Percentiles rank a stretch among this genome's conserved stretches.
phyloP scores from a whole-genome alignment of 495 filamentous ascomycete species.

The Apiosordaria backusii region DNA sequence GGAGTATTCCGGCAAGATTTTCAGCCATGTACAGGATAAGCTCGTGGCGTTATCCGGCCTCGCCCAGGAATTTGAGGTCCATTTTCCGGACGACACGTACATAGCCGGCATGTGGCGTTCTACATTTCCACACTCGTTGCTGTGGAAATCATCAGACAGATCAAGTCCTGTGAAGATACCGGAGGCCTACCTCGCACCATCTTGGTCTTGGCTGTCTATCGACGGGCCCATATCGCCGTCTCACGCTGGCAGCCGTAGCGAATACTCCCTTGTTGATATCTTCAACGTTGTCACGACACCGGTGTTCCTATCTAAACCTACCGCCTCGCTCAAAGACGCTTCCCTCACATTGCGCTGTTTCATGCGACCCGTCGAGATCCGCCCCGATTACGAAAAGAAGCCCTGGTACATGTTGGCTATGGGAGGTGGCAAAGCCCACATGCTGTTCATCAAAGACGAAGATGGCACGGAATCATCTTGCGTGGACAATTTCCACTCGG shows the following conservation, averaged over 20 bases:
- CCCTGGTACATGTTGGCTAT: conserved; percentile 17
- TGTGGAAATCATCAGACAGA: background rate
- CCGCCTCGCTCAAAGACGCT: background rate
- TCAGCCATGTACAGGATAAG: conserved; percentile 10
- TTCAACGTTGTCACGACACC: background rate
- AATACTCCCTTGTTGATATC: background rate
- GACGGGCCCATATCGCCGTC: background rate
- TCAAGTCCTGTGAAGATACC: background rate
- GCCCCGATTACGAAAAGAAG: conserved; percentile 13
- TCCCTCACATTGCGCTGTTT: conserved; percentile 9
- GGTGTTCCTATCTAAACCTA: background rate
- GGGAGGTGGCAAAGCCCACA: conserved; percentile 11
- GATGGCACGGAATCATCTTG: background rate
- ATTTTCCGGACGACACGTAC: conserved; percentile 6
- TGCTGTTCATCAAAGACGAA: conserved; percentile 7
- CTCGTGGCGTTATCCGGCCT: conserved; percentile 16
- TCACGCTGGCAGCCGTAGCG: background rate
- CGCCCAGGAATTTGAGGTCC: conserved; percentile 8
- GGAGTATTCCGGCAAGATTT: conserved; percentile 11
- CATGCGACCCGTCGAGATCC: conserved; percentile 10
- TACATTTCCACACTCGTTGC: background rate
- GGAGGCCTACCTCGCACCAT: background rate
- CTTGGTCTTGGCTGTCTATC: background rate
- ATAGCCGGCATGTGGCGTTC: background rate
- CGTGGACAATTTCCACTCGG: background rate